Percentiles rank a stretch among this genome's conserved stretches.
Evolutionary conservation across 2,329 filamentous ascomycete genomes (phyloP).

Genomic region (Trichoderma sp.): DNA sequence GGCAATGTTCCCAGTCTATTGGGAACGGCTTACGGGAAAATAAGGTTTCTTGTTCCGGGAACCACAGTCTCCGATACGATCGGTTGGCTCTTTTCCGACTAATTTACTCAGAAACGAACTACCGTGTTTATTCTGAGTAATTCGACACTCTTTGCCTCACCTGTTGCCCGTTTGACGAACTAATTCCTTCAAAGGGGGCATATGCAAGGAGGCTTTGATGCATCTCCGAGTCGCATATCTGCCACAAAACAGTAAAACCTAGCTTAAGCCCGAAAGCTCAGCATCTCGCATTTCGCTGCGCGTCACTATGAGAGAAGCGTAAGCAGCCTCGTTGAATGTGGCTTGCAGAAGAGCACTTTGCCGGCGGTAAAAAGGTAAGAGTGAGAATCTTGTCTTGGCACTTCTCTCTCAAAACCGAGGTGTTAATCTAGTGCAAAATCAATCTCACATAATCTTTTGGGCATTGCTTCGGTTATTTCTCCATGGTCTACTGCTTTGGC

Average conservation of each 20-base stretch:
- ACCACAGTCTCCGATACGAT: neutral
- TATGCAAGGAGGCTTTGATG: neutral
- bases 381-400: neutral
- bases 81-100: neutral
- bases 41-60: neutral
- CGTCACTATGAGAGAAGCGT: constrained; percentile 15
- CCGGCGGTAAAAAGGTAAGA: neutral
- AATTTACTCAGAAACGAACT: no score
- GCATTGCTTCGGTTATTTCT: neutral
- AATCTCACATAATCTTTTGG: neutral
- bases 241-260: neutral
- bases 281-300: neutral
- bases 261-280: neutral
- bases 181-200: neutral
- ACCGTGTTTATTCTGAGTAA: neutral
- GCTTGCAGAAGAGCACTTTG: neutral
- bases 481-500: neutral
- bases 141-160: neutral
- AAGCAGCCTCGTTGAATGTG: constrained; percentile 18
- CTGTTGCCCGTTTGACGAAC: neutral
- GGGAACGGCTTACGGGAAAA: neutral
- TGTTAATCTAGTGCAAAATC: neutral
- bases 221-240: neutral
- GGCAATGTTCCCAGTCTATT: neutral
- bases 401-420: neutral